These are phyloP conservation scores for Glomus cerebriforme DNA, from an alignment of 192 early-diverging fungal species.

Conservation along the genomic window DNA sequence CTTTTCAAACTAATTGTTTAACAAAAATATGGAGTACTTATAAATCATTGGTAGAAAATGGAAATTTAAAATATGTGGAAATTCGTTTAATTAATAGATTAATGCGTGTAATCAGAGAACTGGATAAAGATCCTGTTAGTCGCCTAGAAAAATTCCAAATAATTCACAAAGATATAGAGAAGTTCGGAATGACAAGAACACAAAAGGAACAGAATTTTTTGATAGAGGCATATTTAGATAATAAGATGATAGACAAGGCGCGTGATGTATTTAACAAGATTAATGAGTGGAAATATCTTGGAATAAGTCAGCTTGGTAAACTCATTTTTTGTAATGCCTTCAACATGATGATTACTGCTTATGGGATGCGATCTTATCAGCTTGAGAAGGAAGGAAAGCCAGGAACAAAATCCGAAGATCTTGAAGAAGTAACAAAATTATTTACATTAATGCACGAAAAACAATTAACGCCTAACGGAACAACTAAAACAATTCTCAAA, in stretches of 20 bases:
- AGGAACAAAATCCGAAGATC: background rate
- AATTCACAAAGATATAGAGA: slow-evolving; percentile 15
- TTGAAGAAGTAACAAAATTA: slow-evolving; percentile 64
- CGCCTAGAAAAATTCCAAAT: background rate
- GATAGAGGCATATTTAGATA: slow-evolving; percentile 22
- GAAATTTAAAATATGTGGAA: background rate
- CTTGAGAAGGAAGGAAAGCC: background rate
- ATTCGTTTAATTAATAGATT: background rate
- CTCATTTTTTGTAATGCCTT: background rate
- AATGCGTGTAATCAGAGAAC: background rate
- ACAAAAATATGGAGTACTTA: slow-evolving; percentile 9
- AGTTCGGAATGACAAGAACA: background rate
- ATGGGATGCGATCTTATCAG: slow-evolving; percentile 29
- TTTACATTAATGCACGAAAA: slow-evolving; percentile 61
- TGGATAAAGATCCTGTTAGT: background rate
- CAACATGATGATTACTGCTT: slow-evolving; percentile 25
- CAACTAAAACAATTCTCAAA: slow-evolving; percentile 35
- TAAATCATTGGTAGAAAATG: background rate
- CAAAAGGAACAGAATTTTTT: background rate
- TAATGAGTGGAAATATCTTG: background rate
- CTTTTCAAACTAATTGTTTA: background rate
- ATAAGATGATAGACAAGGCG: slow-evolving; percentile 5
- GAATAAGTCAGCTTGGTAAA: background rate
- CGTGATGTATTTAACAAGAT: slow-evolving; percentile 17
- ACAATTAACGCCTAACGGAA: slow-evolving; percentile 58